phyloP scores from a whole-genome alignment of 1,284 basidiomycete genomes.

The Moniliella sp. region DNA sequence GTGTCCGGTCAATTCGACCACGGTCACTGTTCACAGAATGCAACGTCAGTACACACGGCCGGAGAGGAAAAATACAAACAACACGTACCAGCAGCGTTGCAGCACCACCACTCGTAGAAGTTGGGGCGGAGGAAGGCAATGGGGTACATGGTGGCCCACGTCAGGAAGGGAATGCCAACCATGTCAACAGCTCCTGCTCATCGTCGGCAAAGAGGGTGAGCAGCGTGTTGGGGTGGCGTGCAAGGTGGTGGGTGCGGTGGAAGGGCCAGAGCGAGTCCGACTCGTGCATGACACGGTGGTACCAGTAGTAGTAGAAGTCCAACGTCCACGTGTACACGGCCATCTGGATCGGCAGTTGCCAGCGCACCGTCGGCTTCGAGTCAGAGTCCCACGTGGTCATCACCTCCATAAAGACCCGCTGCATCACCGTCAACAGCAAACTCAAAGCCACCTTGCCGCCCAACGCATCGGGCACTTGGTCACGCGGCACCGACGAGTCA shows the following conservation, averaged over 20 bases:
- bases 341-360: constrained; percentile 13
- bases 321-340: constrained; percentile 9
- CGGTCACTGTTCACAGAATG: constrained; percentile 10
- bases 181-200: constrained; percentile 22
- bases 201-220: constrained; percentile 17
- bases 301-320: constrained; percentile 27
- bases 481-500: constrained; percentile 8
- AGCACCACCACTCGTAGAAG: constrained; percentile 1
- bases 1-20: constrained; percentile 22
- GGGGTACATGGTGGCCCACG: constrained; percentile 6
- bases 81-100: not conserved
- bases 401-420: too few species aligned
- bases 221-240: constrained; percentile 19
- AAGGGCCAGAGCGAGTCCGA: constrained; percentile 8
- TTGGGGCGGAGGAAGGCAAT: constrained; percentile 9
- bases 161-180: constrained; percentile 11
- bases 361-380: constrained; percentile 5
- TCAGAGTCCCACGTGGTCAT: too few species aligned
- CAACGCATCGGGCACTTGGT: constrained; percentile 11
- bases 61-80: not conserved
- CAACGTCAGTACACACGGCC: constrained; percentile 5
- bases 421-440: constrained; percentile 7
- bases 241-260: constrained; percentile 16
- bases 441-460: constrained; percentile 8
- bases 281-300: constrained; percentile 22